phyloP scores from a whole-genome alignment of 768 basidiomycete genomes.

The Favolaschia claudopus region DNA sequence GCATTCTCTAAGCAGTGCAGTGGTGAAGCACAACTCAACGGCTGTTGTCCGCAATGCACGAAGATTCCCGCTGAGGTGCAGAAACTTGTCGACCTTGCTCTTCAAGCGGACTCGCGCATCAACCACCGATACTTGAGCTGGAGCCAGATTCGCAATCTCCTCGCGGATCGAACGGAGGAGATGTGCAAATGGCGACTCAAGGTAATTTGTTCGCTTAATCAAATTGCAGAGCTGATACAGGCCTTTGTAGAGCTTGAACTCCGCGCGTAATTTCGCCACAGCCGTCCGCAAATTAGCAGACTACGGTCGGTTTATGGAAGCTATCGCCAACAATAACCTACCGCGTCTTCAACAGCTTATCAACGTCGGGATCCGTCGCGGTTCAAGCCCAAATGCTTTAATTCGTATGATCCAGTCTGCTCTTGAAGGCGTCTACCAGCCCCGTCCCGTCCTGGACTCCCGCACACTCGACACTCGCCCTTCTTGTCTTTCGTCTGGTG shows the following conservation, averaged over 20 bases:
- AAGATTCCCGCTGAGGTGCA: not conserved
- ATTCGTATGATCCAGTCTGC: conserved; percentile 10
- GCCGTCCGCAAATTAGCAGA: not conserved
- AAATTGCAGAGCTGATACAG: no score
- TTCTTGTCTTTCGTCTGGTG: conserved; percentile 2
- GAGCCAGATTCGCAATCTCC: not conserved
- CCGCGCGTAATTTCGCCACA: no score
- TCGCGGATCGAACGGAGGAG: not conserved
- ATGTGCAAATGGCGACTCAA: not conserved
- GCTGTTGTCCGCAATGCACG: not conserved
- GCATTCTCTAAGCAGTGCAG: not conserved
- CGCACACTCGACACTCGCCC: conserved; percentile 5
- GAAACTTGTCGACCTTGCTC: not conserved
- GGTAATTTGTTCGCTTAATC: not conserved
- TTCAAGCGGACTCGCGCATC: not conserved
- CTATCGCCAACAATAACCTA: not conserved
- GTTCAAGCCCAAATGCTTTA: conserved; percentile 13
- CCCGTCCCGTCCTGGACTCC: not conserved
- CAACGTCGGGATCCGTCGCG: no score
- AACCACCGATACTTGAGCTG: no score
- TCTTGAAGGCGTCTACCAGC: not conserved
- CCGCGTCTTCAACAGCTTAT: conserved; percentile 6
- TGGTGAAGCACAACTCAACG: not conserved
- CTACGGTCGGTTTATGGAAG: not conserved
- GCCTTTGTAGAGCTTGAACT: no score